Evolutionary conservation across 306 rosid genomes (phyloP).

Genomic region (Corylus avellana): DNA sequence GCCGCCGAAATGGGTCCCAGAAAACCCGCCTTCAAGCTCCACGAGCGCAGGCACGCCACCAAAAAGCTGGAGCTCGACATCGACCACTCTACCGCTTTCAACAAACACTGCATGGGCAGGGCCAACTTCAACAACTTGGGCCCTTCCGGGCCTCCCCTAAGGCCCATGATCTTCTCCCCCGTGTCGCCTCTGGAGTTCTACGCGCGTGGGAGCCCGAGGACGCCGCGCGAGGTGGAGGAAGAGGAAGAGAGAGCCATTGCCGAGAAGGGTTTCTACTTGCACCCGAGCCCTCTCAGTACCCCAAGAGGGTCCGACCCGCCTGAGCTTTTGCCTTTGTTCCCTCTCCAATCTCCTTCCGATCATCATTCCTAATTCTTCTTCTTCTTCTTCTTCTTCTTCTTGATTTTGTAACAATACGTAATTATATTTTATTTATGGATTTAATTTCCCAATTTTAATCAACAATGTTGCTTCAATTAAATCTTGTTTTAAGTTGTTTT

Average conservation of each 20-base stretch:
- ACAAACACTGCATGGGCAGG: slow-evolving; percentile 3
- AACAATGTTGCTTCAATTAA: background rate
- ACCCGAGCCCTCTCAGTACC: slow-evolving; percentile 56
- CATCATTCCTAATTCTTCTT: slow-evolving; percentile 10
- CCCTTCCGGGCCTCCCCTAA: slow-evolving; percentile 3
- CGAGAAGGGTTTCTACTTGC: slow-evolving; percentile 75
- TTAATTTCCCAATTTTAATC: background rate
- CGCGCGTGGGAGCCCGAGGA: slow-evolving; percentile 64
- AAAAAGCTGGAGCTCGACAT: slow-evolving; percentile 69
- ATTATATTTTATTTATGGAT: background rate
- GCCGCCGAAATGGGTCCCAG: slow-evolving; percentile 45
- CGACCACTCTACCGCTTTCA: slow-evolving; percentile 23
- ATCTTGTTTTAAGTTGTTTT: background rate
- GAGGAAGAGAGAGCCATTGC: slow-evolving; percentile 63
- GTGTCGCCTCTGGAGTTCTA: slow-evolving; percentile 73
- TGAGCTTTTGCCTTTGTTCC: slow-evolving; percentile 69
- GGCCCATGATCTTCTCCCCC: slow-evolving; percentile 57
- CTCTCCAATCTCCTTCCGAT: slow-evolving; percentile 68
- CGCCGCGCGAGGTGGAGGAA: slow-evolving; percentile 36
- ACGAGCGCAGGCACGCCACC: slow-evolving; percentile 65
- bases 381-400: slow-evolving; percentile 28
- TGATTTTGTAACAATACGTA: background rate
- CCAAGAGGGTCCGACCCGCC: slow-evolving; percentile 72
- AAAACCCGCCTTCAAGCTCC: slow-evolving; percentile 67
- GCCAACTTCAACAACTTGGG: slow-evolving; percentile 14